These are phyloP conservation scores for Hypsizygus marmoreus DNA, from an alignment of 768 basidiomycete species.

Conservation along the genomic window DNA sequence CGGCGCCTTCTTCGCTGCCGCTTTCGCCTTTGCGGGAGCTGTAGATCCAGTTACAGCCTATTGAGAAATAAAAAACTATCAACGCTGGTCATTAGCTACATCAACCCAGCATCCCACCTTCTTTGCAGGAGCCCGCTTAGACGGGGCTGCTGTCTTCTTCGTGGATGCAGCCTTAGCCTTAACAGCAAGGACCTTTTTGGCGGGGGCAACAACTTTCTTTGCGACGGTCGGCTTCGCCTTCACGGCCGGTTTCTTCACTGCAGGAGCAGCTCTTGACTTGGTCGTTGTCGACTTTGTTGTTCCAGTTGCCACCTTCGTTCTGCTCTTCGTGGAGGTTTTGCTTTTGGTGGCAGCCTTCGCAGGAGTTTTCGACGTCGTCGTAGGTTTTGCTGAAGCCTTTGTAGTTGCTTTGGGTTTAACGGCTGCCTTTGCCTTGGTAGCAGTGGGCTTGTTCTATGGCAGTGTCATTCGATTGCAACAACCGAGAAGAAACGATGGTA, in stretches of 20 bases:
- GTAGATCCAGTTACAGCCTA: slow-evolving; percentile 45
- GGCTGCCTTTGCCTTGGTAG: slow-evolving; percentile 29
- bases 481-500: slow-evolving; percentile 17
- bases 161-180: slow-evolving; percentile 36
- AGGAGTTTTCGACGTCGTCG: slow-evolving; percentile 31
- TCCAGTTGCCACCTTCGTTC: slow-evolving; percentile 14
- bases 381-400: slow-evolving; percentile 25
- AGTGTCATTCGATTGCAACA: slow-evolving; percentile 7
- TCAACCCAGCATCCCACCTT: too few relatives aligned
- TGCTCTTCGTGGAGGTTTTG: slow-evolving; percentile 24
- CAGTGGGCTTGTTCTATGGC: slow-evolving; percentile 36
- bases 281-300: too few relatives aligned
- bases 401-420: slow-evolving; percentile 20
- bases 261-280: slow-evolving; percentile 3
- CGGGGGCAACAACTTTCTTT: slow-evolving; percentile 20
- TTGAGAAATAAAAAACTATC: too few relatives aligned
- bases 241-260: slow-evolving; percentile 30
- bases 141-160: slow-evolving; percentile 38
- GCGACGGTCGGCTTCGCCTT: slow-evolving; percentile 33
- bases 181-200: slow-evolving; percentile 37
- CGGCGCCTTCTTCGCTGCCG: slow-evolving; percentile 39
- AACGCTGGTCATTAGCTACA: too few relatives aligned
- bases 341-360: slow-evolving; percentile 32
- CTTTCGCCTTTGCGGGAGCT: slow-evolving; percentile 44
- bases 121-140: slow-evolving; percentile 41